phyloP scores from a whole-genome alignment of 1,139 yeast genomes.

The Kazachstania sp. region DNA sequence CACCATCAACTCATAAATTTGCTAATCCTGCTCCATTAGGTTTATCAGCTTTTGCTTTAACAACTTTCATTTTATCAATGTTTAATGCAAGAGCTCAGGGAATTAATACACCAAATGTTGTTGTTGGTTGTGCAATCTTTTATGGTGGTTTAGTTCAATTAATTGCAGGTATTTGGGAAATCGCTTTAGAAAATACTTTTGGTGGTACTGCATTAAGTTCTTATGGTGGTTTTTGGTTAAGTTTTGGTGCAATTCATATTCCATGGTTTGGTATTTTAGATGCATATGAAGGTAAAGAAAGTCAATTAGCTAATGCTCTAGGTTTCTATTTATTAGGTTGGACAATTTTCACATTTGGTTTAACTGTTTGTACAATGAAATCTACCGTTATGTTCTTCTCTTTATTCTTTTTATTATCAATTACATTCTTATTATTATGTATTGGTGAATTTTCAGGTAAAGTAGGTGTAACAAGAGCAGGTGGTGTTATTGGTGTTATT shows the following conservation, averaged over 20 bases:
- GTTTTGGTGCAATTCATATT: conserved; percentile 62
- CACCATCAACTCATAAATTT: conserved; percentile 56
- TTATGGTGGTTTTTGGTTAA: conserved; percentile 85
- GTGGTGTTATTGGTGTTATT: conserved; percentile 72
- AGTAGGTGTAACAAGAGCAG: conserved; percentile 47
- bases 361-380: conserved; percentile 60
- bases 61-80: conserved; percentile 73
- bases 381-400: conserved; percentile 71
- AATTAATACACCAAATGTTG: conserved; percentile 40
- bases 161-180: conserved; percentile 71
- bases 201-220: conserved; percentile 82
- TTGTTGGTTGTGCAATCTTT: conserved; percentile 56
- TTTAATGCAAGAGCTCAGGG: conserved; percentile 57
- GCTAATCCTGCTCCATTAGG: conserved; percentile 91
- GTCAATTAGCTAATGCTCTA: conserved; percentile 43
- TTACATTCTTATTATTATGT: conserved; percentile 54
- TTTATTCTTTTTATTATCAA: conserved; percentile 53
- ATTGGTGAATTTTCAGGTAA: conserved; percentile 38
- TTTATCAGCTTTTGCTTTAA: conserved; percentile 71
- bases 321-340: conserved; percentile 74
- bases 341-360: conserved; percentile 68
- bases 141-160: conserved; percentile 66
- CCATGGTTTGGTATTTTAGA: conserved; percentile 64
- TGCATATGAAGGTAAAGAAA: conserved; percentile 41
- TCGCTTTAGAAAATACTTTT: conserved; percentile 73